These are phyloP conservation scores for Clarkia xantiana DNA, from an alignment of 345 rosid genomes.

Conservation along the genomic window DNA sequence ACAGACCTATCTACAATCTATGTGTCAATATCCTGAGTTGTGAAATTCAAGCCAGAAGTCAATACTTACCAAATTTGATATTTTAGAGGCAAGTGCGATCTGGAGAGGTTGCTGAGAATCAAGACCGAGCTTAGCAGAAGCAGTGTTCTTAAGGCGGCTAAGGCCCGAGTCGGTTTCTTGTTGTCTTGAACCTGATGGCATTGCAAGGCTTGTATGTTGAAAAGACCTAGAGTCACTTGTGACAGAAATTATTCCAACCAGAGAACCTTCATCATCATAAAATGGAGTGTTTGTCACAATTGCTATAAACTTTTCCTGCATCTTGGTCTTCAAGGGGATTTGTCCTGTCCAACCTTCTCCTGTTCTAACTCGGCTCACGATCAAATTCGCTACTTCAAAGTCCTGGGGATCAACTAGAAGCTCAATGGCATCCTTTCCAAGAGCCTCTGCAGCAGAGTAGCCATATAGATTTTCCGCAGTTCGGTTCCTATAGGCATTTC, in stretches of 20 bases:
- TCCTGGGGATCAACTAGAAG: constrained; percentile 58
- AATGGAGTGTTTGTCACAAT: constrained; percentile 67
- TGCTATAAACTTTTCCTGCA: constrained; percentile 43
- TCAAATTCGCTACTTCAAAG: constrained; percentile 30
- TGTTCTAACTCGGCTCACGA: constrained; percentile 30
- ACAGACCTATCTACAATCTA: too few relatives aligned
- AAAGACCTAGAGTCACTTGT: constrained; percentile 46
- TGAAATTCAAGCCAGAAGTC: neutral
- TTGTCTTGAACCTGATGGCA: constrained; percentile 15
- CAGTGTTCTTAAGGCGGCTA: constrained; percentile 27
- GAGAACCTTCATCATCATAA: constrained; percentile 51
- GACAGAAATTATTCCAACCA: constrained; percentile 70
- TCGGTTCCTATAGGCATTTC: constrained; percentile 44
- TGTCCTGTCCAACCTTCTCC: constrained; percentile 95
- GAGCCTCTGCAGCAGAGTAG: constrained; percentile 60
- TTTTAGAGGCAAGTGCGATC: constrained; percentile 70
- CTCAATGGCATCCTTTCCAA: constrained; percentile 56
- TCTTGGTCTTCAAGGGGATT: constrained; percentile 70
- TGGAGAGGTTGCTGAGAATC: constrained; percentile 90
- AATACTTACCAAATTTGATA: constrained; percentile 75
- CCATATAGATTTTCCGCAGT: constrained; percentile 82
- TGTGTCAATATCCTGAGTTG: too few relatives aligned
- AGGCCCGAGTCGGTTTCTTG: constrained; percentile 38
- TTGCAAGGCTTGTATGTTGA: constrained; percentile 22
- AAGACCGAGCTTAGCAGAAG: constrained; percentile 67